Percentiles rank a stretch among this genome's conserved stretches.
These are phyloP conservation scores for Solanum bukasovii DNA, from an alignment of 257 asterid genomes.

Conservation along the genomic window DNA sequence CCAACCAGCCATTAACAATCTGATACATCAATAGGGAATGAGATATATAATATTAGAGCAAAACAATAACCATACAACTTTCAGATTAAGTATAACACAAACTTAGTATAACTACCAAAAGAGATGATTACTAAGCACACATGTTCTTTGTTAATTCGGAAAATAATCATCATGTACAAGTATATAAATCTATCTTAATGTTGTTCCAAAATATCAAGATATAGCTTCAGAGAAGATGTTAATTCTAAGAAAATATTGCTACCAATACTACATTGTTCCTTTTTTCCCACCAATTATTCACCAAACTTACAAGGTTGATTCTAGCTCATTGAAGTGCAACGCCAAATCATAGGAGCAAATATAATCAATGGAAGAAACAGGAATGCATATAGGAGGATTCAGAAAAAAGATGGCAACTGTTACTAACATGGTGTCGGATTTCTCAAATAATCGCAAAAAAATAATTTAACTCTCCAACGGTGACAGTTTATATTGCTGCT, in stretches of 20 bases:
- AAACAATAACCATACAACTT: neutral
- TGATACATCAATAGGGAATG: neutral
- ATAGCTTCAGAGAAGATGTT: neutral
- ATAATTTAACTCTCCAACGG: neutral
- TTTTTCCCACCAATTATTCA: neutral
- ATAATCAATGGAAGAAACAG: neutral
- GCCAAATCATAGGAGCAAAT: neutral
- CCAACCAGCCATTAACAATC: neutral
- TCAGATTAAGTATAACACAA: neutral
- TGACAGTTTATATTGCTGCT: too few relatives aligned
- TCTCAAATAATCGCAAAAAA: neutral
- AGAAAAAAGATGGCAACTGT: neutral
- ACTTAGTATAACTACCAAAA: neutral
- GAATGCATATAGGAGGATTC: neutral
- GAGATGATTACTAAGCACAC: neutral
- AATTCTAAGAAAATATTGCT: neutral
- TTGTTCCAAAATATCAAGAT: too few relatives aligned
- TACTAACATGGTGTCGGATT: neutral
- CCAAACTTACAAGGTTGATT: neutral
- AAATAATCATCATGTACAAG: too few relatives aligned
- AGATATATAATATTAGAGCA: neutral
- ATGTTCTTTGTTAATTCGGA: neutral
- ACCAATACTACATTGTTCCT: neutral
- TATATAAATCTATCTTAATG: neutral
- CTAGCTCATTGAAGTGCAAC: neutral